phyloP scores from a whole-genome alignment of 139 green algal species.

The Haematococcus lacustris region DNA sequence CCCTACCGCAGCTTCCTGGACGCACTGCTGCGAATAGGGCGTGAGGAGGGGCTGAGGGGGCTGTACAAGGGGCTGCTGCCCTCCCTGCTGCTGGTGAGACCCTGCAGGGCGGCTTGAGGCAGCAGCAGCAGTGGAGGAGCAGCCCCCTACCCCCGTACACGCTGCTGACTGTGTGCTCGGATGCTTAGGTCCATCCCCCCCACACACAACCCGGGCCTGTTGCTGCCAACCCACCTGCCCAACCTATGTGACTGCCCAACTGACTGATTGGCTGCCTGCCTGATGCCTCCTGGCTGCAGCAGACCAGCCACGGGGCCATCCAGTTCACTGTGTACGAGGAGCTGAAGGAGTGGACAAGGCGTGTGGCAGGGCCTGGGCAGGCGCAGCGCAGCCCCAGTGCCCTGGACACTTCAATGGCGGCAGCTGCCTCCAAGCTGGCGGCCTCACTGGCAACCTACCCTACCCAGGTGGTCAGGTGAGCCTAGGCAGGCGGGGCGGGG shows the following conservation, averaged over 20 bases:
- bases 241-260: neutral
- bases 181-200: neutral
- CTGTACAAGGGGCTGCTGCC: constrained; percentile 86
- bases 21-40: constrained; percentile 57
- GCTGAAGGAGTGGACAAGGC: constrained; percentile 55
- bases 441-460: constrained; percentile 88
- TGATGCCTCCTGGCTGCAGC: constrained; percentile 16
- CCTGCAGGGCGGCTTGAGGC: neutral
- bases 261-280: neutral
- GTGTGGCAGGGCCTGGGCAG: neutral
- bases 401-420: constrained; percentile 12
- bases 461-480: constrained; percentile 55
- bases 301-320: constrained; percentile 80
- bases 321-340: constrained; percentile 97
- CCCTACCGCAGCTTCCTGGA: constrained; percentile 71
- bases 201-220: neutral
- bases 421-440: constrained; percentile 77
- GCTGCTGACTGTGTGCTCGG: neutral
- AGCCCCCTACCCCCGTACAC: neutral
- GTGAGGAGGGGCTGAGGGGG: constrained; percentile 70
- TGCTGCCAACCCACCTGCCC: neutral
- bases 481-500: neutral
- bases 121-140: neutral
- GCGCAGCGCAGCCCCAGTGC: constrained; percentile 4
- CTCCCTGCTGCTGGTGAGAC: constrained; percentile 67